Conservation (phyloP, 1,139 yeast species). For the Pichia terricola region DNA sequence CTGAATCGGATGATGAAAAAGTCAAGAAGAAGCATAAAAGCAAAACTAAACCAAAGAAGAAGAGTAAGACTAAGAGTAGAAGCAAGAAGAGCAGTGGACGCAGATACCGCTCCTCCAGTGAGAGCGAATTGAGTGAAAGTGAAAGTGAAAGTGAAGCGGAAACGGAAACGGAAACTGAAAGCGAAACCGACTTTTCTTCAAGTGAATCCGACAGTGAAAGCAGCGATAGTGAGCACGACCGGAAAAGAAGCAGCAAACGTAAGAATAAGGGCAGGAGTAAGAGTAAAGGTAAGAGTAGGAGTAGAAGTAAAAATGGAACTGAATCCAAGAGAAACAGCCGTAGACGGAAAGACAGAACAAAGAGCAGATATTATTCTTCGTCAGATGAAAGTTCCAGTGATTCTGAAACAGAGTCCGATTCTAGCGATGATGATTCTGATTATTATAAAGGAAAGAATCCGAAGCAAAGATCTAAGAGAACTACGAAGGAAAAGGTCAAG, state of each 20-base stretch:
- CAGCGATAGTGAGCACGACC: no score
- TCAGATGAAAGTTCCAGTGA: not conserved
- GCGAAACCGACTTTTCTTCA: no score
- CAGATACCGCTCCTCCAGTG: not conserved
- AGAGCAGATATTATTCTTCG: not conserved
- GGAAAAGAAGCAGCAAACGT: no score
- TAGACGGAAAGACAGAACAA: not conserved
- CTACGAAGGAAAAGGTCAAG: not conserved
- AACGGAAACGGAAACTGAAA: not conserved
- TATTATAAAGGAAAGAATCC: not conserved
- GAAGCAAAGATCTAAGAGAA: not conserved
- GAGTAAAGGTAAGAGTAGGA: no score
- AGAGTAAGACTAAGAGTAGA: not conserved
- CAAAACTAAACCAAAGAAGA: not conserved
- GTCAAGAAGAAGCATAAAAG: not conserved
- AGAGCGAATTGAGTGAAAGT: not conserved
- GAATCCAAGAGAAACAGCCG: not conserved
- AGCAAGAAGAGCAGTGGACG: not conserved
- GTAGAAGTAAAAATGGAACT: no score
- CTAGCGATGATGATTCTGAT: not conserved
- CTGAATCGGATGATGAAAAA: not conserved
- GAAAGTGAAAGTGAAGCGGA: conserved; percentile 1
- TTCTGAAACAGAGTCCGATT: not conserved
- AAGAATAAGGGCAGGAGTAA: no score
- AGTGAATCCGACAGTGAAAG: no score